Evolutionary conservation across 306 rosid species (phyloP).

Genomic region (Vachellia collinsii): DNA sequence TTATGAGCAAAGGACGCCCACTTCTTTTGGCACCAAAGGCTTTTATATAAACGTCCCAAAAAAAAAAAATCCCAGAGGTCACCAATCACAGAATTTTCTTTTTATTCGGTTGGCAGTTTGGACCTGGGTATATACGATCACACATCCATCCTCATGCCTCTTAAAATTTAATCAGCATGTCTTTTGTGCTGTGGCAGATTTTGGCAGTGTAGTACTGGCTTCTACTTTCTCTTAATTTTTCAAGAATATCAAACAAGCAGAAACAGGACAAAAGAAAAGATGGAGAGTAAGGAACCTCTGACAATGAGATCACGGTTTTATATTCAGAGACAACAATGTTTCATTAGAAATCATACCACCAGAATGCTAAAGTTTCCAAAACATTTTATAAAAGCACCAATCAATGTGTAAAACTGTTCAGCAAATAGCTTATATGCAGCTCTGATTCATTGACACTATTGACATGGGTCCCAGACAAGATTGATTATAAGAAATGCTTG

Average conservation of each 20-base stretch:
- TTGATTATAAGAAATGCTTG: slow-evolving; percentile 33
- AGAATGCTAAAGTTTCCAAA: not conserved
- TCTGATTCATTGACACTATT: not conserved
- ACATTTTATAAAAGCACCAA: not conserved
- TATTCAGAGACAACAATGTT: not conserved
- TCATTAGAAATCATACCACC: not conserved
- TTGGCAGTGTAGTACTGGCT: not conserved
- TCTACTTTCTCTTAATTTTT: not conserved
- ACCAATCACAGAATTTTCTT: not conserved
- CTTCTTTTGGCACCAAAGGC: not conserved
- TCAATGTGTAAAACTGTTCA: not conserved
- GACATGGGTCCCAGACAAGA: not conserved
- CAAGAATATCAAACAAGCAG: not conserved
- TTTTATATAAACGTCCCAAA: slow-evolving; percentile 28
- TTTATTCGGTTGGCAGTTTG: not conserved
- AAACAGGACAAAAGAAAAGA: not conserved
- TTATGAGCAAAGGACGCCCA: slow-evolving; percentile 22
- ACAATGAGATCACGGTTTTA: slow-evolving; percentile 2
- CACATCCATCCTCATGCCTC: not conserved
- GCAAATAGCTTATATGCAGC: not conserved
- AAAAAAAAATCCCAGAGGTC: slow-evolving; percentile 25
- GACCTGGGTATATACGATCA: not conserved
- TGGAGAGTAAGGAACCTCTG: not conserved
- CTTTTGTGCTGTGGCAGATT: not conserved
- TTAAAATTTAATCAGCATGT: not conserved